Base-by-base conservation (phyloP, 1,284 basidiomycete species). In the Leccinum pseudoinsigne region DNA sequence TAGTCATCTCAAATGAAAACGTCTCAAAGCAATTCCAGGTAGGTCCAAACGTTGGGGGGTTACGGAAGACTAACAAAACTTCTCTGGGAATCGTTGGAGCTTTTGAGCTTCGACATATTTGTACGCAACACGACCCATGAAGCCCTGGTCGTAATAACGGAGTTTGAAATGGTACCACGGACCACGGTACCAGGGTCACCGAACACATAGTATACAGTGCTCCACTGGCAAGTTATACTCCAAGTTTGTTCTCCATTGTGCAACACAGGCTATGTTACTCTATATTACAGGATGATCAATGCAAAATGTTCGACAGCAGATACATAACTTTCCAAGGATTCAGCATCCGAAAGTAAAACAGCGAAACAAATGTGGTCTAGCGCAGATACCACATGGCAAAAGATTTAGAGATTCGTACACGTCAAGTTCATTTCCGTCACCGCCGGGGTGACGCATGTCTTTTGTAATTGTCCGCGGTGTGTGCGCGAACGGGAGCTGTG, bases 361-460 rank as follows among this genome's bases (percentile, higher is more conserved):
- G 28, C 2, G 50, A 62, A 38, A 54, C 58, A 47, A 63, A 31
- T 7, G 12, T 58, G 60, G 59, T 67, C 68, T 61, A 65, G 59
- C 66, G 47, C 47, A 60, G 60, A 59, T 23, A 31, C 50, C 53
- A 54, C 28, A 54, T 54, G 53, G 28, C 53, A 26, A 56, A 65
- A 60, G 5, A 51, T 55, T 57, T 28, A 18, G 57, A 51, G 18
- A 21, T 45, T 18, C 45, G 56, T 42, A 28, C 53, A 59, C 58
- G 26, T 63, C 63, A 57, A 61, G 36, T 58, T 64, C 62, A 60
- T 62, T 50, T 60, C 62, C 55, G 36, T 82, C 78, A 81, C 77
- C 80, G 76, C 81, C 81, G 68, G 77, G 81, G 79, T 71, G 81
- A 80, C 57, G 76, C 78, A 63, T 76, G 77, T 64, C 81, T 73